Conservation (phyloP, 2,329 filamentous ascomycete genomes). For the Trichoderma atroviride region DNA sequence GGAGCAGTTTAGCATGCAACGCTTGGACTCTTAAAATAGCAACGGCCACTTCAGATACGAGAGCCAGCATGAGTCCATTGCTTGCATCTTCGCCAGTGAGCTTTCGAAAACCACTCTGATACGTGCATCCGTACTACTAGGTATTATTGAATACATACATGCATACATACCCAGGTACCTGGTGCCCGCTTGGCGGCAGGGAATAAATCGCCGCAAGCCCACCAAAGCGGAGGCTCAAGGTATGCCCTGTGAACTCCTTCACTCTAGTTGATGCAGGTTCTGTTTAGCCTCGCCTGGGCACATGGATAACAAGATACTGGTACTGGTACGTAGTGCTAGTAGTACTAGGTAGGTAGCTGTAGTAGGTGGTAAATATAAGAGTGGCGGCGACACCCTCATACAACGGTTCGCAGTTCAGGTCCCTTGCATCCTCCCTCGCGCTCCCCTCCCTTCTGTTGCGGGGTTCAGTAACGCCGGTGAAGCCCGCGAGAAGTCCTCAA, state of each 20-base stretch:
- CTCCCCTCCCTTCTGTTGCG: not conserved
- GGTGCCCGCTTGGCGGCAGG: not conserved
- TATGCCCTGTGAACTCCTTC: not conserved
- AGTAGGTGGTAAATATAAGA: not conserved
- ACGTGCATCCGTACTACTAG: not conserved
- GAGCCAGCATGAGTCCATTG: not conserved
- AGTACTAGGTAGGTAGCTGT: no score
- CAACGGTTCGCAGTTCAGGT: not conserved
- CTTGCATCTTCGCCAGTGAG: not conserved
- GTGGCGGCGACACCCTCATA: not conserved
- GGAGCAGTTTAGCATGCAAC: conserved; percentile 2
- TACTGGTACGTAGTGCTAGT: not conserved
- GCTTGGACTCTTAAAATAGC: conserved; percentile 19
- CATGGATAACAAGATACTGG: not conserved
- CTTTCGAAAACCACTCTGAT: not conserved
- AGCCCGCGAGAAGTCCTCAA: no score
- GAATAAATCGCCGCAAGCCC: not conserved
- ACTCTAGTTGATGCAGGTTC: not conserved
- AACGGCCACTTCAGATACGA: not conserved
- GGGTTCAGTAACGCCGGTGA: not conserved
- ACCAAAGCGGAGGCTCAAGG: not conserved
- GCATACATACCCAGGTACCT: not conserved
- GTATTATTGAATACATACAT: not conserved
- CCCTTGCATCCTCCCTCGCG: conserved; percentile 1
- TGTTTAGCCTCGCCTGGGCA: not conserved